A percentile compares a stretch with the other conserved stretches of the same genome.
phyloP scores from a whole-genome alignment of 805 yeast species.

The Ogataea sp. region DNA sequence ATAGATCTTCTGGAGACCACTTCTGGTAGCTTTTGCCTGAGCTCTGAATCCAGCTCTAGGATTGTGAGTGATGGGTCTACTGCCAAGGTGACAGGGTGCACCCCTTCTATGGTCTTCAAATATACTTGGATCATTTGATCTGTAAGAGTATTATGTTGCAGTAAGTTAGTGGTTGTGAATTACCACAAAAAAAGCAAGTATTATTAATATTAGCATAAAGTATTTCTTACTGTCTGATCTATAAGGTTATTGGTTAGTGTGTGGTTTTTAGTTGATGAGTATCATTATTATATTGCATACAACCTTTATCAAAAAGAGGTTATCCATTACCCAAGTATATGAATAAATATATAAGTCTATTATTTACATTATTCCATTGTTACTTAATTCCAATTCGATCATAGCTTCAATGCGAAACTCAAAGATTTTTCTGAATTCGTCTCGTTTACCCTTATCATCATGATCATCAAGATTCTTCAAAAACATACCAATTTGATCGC shows the following conservation, averaged over 20 bases:
- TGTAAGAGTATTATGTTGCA: no score
- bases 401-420: background rate
- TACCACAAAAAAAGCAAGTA: no score
- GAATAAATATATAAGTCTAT: no score
- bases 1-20: conserved; percentile 6
- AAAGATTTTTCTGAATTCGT: background rate
- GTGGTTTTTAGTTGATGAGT: no score
- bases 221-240: no score
- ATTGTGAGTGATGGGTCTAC: background rate
- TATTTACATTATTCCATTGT: background rate
- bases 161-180: no score
- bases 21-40: conserved; percentile 6
- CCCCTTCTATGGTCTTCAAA: conserved; percentile 10
- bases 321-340: no score
- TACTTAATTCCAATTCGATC: background rate
- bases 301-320: no score
- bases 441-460: background rate
- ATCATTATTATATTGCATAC: no score
- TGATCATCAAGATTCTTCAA: conserved; percentile 5
- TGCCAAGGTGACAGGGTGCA: conserved; percentile 3
- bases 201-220: no score
- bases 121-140: conserved; percentile 3
- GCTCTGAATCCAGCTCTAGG: conserved; percentile 1
- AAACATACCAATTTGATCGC: conserved; percentile 7
- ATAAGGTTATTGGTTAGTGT: no score